phyloP scores from a whole-genome alignment of 176 grass and related monocot species.

The Carex parvula region DNA sequence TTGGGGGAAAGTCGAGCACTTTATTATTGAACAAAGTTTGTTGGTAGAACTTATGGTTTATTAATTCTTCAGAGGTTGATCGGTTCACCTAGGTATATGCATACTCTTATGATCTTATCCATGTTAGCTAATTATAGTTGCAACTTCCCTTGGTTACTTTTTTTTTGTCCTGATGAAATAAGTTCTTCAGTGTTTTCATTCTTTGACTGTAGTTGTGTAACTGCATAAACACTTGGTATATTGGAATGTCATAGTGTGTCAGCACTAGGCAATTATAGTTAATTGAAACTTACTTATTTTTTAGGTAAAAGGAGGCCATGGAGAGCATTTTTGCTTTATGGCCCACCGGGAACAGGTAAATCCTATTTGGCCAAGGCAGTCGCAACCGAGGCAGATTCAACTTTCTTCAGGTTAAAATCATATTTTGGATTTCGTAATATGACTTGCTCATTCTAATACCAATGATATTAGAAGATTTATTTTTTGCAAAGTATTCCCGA shows the following conservation, averaged over 20 bases:
- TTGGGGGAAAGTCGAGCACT: not conserved
- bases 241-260: not conserved
- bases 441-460: not conserved
- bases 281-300: not conserved
- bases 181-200: not conserved
- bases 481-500: not conserved
- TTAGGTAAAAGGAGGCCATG: slow-evolving; percentile 91
- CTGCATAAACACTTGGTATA: not conserved
- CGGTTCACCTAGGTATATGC: not conserved
- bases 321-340: slow-evolving; percentile 97
- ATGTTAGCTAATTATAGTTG: not conserved
- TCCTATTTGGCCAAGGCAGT: slow-evolving; percentile 99
- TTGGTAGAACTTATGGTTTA: not conserved
- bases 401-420: slow-evolving; percentile 75
- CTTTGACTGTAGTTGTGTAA: not conserved
- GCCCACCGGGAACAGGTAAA: slow-evolving; percentile 98
- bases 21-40: not conserved
- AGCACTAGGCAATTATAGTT: not conserved
- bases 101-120: too few relatives aligned
- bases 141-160: not conserved
- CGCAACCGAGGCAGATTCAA: slow-evolving; percentile 96
- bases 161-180: not conserved
- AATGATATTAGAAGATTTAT: not conserved
- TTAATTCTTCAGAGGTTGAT: not conserved
- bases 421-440: not conserved